phyloP scores from a whole-genome alignment of 2,329 filamentous ascomycete species.

The Colletotrichum sublineola region DNA sequence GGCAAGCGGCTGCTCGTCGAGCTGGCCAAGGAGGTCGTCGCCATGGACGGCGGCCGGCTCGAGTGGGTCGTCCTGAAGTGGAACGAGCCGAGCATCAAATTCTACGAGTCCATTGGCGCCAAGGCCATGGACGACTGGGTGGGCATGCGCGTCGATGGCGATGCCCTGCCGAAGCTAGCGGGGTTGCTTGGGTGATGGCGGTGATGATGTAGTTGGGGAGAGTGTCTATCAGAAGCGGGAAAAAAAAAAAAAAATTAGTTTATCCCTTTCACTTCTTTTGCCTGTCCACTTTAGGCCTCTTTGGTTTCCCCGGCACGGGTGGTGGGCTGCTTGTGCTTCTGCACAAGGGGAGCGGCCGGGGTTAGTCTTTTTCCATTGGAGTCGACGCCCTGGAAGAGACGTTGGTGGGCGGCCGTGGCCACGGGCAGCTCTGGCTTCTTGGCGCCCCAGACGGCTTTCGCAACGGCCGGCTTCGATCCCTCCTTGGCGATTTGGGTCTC shows the following conservation, averaged over 20 bases:
- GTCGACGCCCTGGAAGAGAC: slow-evolving; percentile 64
- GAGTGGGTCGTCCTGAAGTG: slow-evolving; percentile 95
- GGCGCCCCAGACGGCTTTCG: slow-evolving; percentile 62
- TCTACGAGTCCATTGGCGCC: slow-evolving; percentile 82
- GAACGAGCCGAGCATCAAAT: slow-evolving; percentile 91
- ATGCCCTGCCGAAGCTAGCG: slow-evolving; percentile 73
- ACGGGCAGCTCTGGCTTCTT: slow-evolving; percentile 46
- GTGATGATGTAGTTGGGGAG: slow-evolving; percentile 37
- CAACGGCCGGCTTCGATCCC: slow-evolving; percentile 46
- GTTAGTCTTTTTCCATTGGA: slow-evolving; percentile 44
- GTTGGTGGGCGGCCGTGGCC: slow-evolving; percentile 52
- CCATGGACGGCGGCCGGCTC: slow-evolving; percentile 79
- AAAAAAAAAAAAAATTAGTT: neutral
- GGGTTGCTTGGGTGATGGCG: slow-evolving; percentile 49
- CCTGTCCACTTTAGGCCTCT: neutral
- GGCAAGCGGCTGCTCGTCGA: slow-evolving; percentile 81
- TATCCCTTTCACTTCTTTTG: slow-evolving; percentile 1
- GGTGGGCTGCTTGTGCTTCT: neutral
- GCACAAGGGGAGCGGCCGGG: neutral
- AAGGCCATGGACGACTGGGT: slow-evolving; percentile 78
- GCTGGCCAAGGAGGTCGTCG: slow-evolving; percentile 83
- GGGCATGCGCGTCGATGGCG: slow-evolving; percentile 79
- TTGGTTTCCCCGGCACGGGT: neutral
- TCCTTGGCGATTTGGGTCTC: slow-evolving; percentile 43
- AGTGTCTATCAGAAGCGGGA: neutral